phyloP scores from a whole-genome alignment of 257 asterid species.

The Verbascum thapsus region DNA sequence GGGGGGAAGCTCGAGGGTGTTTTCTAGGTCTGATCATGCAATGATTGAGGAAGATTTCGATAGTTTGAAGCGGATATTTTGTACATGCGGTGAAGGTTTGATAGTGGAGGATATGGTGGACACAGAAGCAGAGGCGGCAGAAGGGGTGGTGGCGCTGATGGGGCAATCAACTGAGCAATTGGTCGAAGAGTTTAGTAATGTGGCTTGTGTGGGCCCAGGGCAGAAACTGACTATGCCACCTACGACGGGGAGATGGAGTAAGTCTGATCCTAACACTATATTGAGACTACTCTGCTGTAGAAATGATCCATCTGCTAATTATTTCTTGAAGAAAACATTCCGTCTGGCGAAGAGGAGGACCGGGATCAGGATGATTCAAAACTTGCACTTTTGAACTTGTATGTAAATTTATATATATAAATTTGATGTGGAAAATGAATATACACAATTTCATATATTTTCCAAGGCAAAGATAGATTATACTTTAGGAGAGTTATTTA shows the following conservation, averaged over 20 bases:
- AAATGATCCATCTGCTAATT: constrained; percentile 64
- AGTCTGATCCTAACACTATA: constrained; percentile 80
- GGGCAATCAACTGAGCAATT: constrained; percentile 69
- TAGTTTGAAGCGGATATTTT: constrained; percentile 54
- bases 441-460: constrained; percentile 13
- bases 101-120: constrained; percentile 65
- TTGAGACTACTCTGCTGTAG: constrained; percentile 76
- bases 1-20: constrained; percentile 71
- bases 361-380: constrained; percentile 35
- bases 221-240: constrained; percentile 78
- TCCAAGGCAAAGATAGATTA: too few relatives aligned
- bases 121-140: constrained; percentile 69
- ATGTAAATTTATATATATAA: too few relatives aligned
- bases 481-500: too few relatives aligned
- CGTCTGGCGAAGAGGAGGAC: constrained; percentile 68
- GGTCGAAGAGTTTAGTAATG: constrained; percentile 62
- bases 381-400: background rate
- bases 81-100: constrained; percentile 79
- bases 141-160: constrained; percentile 74
- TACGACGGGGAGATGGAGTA: constrained; percentile 76
- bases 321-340: constrained; percentile 69
- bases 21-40: constrained; percentile 50
- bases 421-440: background rate
- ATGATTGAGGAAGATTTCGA: constrained; percentile 72
- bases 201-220: constrained; percentile 48